Evolutionary conservation across 1,139 yeast genomes (phyloP), one percentile per base, ranked within the genome.

Genomic region (Scheffersomyces segobiensis): DNA sequence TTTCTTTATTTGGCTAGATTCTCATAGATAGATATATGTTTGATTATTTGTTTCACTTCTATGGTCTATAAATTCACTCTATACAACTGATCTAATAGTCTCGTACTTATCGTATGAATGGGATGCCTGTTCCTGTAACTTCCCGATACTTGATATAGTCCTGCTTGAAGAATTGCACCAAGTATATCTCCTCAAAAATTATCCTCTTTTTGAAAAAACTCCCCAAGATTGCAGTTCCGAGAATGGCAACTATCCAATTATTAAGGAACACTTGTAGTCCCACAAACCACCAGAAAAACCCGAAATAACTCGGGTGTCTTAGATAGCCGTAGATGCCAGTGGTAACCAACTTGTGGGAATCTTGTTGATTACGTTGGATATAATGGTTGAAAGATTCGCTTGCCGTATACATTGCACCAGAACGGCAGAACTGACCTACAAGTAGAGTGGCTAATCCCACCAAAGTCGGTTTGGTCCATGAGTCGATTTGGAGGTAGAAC

Each of bases 261-360:
- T 86, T 76, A 59, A 93, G 73, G 62, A 88, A 67, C 55, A 93
- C 50, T 70, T 95, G 97, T 1, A 93, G 80, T 0, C 98, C 98
- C 3, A 93, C 67, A 32, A 96, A 95, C 98, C 98, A 96, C 85
- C 92, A 87, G 69, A 88, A 93, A 71, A 90, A 95, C 0, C 98
- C 99, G 58, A 87, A 83, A 73, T 95, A 95, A 55, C 96, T 88
- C 12, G 99, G 99, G 71, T 95, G 99, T 60, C 99, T 81, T 10
- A 85, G 74, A 20, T 75, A 62, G 1, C 78, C 61, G 72, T 95
- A 95, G 3, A 95, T 77, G 0, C 98, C 99, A 7, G 74, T 64
- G 0, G 91, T 90, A 12, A 95, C 87, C 53, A 95, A 77, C 20
- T 66, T 73, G 68, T 95, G 99, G 55, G 82, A 81, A 0, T 74